These are phyloP conservation scores for Ustilago hordei DNA, from an alignment of 1,284 basidiomycete genomes.

Conservation along the genomic window DNA sequence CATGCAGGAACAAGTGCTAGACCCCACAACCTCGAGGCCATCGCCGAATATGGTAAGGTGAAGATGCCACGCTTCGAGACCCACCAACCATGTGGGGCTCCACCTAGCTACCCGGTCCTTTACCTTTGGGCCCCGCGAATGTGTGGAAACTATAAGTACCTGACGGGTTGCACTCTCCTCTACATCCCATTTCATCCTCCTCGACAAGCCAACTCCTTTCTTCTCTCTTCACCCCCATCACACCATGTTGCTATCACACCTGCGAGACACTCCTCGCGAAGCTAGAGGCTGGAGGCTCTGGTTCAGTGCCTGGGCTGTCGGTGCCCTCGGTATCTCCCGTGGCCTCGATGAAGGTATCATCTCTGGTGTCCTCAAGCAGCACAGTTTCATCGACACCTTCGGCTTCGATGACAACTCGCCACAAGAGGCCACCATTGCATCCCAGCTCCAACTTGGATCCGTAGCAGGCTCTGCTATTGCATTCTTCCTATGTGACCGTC, in stretches of 20 bases:
- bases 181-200: background rate
- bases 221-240: background rate
- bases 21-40: background rate
- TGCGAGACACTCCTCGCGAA: conserved; percentile 45
- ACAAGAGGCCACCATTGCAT: conserved; percentile 49
- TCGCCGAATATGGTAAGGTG: background rate
- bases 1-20: conserved; percentile 8
- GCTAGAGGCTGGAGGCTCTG: conserved; percentile 48
- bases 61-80: background rate
- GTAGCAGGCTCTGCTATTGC: conserved; percentile 55
- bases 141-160: conserved; percentile 5
- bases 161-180: background rate
- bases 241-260: conserved; percentile 42
- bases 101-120: background rate
- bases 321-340: conserved; percentile 49
- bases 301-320: conserved; percentile 46
- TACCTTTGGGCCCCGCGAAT: background rate
- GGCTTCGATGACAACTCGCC: conserved; percentile 47
- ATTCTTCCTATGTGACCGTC: conserved; percentile 54
- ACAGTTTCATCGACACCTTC: conserved; percentile 44
- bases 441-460: conserved; percentile 53
- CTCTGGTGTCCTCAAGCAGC: conserved; percentile 43
- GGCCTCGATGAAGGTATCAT: conserved; percentile 60
- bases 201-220: background rate
- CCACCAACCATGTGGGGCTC: conserved; percentile 17